Evolutionary conservation across 164 flowering plant species (phyloP), one percentile per base, ranked within the genome.

Genomic region (Cinnamomum micranthum): DNA sequence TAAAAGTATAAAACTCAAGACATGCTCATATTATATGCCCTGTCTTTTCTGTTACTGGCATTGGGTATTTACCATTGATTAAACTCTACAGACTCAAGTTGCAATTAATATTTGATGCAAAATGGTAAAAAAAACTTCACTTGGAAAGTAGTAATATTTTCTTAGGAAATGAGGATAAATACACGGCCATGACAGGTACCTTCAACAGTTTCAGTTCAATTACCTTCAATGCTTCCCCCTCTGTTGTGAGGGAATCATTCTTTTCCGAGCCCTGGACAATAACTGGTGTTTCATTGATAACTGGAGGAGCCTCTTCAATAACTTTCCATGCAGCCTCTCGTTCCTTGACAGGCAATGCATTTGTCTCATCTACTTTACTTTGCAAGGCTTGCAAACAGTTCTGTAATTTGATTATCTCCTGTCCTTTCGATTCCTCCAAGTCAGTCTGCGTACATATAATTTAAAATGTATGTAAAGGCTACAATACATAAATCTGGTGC

Each of bases 221-320:
- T 86, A 95, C 99, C 97, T 89, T 90, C 81, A 96, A 77, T 19
- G 69, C 82, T 73, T 91, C 87, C 62, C 92, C 86, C 82, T 92
- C 92, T 51, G 82, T 80, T 1, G 81, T 84, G 63, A 90, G 81
- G 77, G 83, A 65, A 73, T 87, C 90, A 73, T 91, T 82, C 72
- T 79, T 86, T 75, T 82, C 83, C 19, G 86, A 81, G 74, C 88
- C 93, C 79, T 87, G 83, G 58, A 81, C 87, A 71, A 82, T 70
- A 79, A 79, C 83, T 51, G 81, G 86, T 20, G 84, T 84, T 77
- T 87, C 92, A 74, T 84, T 73, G 33, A 88, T 79, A 47, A 83
- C 79, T 62, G 88, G 86, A 72, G 82, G 76, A 58, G 85, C 85
- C 73, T 87, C 89, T 84, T 85, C 89, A 80, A 87, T 77, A 59